phyloP scores from a whole-genome alignment of 2,329 filamentous ascomycete genomes.

The Orbilia brochopaga region DNA sequence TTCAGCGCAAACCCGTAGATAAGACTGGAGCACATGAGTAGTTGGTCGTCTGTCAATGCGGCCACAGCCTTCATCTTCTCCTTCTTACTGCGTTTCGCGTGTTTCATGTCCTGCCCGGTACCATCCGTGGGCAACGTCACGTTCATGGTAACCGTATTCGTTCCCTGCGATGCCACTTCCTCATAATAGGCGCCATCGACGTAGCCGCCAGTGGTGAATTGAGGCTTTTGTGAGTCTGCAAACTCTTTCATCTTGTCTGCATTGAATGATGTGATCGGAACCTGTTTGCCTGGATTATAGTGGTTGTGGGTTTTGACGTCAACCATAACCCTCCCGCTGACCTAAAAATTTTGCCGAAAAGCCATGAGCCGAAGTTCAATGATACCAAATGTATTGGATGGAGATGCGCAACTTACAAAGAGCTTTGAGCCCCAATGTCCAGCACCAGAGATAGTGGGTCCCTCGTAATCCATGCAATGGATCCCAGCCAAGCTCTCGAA shows the following conservation, averaged over 20 bases:
- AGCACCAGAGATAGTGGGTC: constrained; percentile 50
- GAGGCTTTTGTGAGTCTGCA: constrained; percentile 6
- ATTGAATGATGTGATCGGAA: constrained; percentile 22
- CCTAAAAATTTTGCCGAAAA: constrained; percentile 52
- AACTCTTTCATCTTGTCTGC: constrained; percentile 30
- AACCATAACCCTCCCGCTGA: constrained; percentile 58
- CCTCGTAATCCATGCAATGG: constrained; percentile 62
- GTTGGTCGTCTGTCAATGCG: constrained; percentile 73
- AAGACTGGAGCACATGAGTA: constrained; percentile 80
- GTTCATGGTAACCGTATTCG: constrained; percentile 44
- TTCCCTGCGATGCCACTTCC: constrained; percentile 28
- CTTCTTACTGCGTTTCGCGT: constrained; percentile 8
- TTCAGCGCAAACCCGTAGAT: constrained; percentile 86
- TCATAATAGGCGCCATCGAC: constrained; percentile 45
- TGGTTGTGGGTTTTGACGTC: constrained; percentile 57
- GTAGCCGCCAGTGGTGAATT: constrained; percentile 28
- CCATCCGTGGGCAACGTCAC: constrained; percentile 54
- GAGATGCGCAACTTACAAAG: constrained; percentile 19
- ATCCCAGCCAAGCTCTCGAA: constrained; percentile 62
- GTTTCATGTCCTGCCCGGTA: constrained; percentile 47
- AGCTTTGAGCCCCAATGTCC: constrained; percentile 50
- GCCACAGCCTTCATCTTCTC: constrained; percentile 38
- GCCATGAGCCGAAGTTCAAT: constrained; percentile 48
- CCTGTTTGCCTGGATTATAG: constrained; percentile 40
- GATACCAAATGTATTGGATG: not conserved